Base-by-base conservation (phyloP, 805 yeast species). In the Candida nonsorbophila region DNA sequence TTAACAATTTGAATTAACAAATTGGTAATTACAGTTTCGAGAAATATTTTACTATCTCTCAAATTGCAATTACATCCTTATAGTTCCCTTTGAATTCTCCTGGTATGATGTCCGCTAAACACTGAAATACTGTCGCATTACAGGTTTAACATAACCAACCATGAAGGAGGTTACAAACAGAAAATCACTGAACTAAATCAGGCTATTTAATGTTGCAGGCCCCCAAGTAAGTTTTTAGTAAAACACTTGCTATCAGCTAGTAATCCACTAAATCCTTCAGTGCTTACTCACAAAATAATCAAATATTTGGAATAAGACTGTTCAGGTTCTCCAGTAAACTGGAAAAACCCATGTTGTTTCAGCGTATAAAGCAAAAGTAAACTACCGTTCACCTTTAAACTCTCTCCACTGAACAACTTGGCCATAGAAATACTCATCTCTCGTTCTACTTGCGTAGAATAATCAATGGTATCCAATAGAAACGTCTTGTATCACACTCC, bases 221-320 rank as follows among this genome's bases (percentile, higher is more conserved):
- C 34, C 27, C 34, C 34, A 18, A 31, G 10, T 31, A 19, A 25
- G 30, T 31, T 31, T 21, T 27, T 27, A 27, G 30, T 31, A 21
- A 13, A 29, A 30, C 27, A 31, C 30, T 31, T 31, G 34, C 30
- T 22, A 26, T 25, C 29, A 22, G 28, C 29, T 29, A 30, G 41
- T 28, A 47, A 44, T 48, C 55, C 55, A 49, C 53, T 45, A 48
- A 49, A 49, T 47, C 55, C 55, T 45, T 40, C 55, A 41, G 47
- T 44, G 55, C 55, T 40, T 45, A 47, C 46, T 48, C 42, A 44
- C 41, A 47, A 49, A 45, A 43, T 47, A 49, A 44, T 47, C 44
- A 42, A 49, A 49, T 45, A 48, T 38, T 51, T 44, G 42, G 33
- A 46, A 45, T 49, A 37, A 47, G 55, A 44, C 55, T 47, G 52